Evolutionary conservation across 2,329 filamentous ascomycete genomes (phyloP), one percentile per base, ranked within the genome.

Genomic region (Plectosphaerella sp.): DNA sequence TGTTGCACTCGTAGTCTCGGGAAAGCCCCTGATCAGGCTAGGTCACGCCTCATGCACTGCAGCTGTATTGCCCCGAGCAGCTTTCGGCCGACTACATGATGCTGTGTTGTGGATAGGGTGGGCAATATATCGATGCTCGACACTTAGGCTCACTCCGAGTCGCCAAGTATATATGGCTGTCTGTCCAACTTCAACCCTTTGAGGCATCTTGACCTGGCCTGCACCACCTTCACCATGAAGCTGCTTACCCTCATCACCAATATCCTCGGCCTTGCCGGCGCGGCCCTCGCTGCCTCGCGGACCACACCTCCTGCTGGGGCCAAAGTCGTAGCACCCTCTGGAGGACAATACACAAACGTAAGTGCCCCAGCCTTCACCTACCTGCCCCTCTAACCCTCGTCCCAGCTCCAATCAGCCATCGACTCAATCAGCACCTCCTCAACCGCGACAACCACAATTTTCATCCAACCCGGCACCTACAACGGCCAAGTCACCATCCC

Each of bases 391-490:
- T 51, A 16, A 51, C 24, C 5, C 3, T 4, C n/a, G 4, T 12
- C 75, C 43, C 60, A 50, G 66, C 60, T 86, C 42, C 79, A 83
- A 61, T 67, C 74, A 14, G 84, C 84, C 10, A 75, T 87, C 53
- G 62, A 82, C 59, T 76, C 82, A 3, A 73, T 87, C 11, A 78
- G 75, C 18, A 77, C 75, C 0, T 69, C 72, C 2, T 72, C 74
- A 3, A 74, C 75, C 1, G 57, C 67, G 0, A 71, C 72, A 1
- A 79, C 83, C 52, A 80, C 76, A 60, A 83, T 88, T 66, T 87
- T 87, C 70, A 79, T 88, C 63, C 82, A 79, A 35, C 86, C 87
- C 67, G 81, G 82, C 4, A 83, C 78, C n/a, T 86, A 84, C 70
- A 69, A 69, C 15, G 81, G 84, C 61, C 81, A 84, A 58, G 80